These are phyloP conservation scores for Kazachstania africana DNA, from an alignment of 805 yeast genomes.

Conservation along the genomic window DNA sequence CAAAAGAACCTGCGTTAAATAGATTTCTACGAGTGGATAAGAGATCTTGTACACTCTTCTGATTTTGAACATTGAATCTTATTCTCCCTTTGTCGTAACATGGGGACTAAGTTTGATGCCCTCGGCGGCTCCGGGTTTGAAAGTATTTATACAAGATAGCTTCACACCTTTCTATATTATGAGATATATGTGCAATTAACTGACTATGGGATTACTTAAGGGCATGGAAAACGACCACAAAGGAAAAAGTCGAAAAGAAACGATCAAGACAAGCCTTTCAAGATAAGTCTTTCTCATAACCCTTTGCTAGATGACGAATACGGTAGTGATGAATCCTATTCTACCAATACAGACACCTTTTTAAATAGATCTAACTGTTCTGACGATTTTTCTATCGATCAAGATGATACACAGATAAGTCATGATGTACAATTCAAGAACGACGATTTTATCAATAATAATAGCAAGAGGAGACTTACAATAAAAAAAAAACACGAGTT, in stretches of 20 bases:
- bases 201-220: not conserved
- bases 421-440: not conserved
- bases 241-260: not conserved
- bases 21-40: too few relatives aligned
- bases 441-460: not conserved
- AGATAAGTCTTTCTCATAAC: slow-evolving; percentile 12
- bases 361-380: not conserved
- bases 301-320: slow-evolving; percentile 15
- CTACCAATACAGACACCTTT: not conserved
- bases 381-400: slow-evolving; percentile 3
- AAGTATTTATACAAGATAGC: not conserved
- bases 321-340: slow-evolving; percentile 3
- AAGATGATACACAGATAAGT: slow-evolving; percentile 8
- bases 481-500: slow-evolving; percentile 2
- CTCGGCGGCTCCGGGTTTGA: slow-evolving; percentile 2
- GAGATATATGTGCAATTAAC: not conserved
- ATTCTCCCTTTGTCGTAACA: too few relatives aligned
- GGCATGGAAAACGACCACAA: not conserved
- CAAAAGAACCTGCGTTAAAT: too few relatives aligned
- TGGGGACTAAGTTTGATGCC: slow-evolving; percentile 4
- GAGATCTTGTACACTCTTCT: too few relatives aligned
- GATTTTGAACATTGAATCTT: too few relatives aligned
- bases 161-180: not conserved
- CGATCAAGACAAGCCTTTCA: slow-evolving; percentile 5
- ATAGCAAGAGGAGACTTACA: slow-evolving; percentile 2